Evolutionary conservation across 2,329 filamentous ascomycete species (phyloP).

Genomic region (Ploettnerulaceae sp.): DNA sequence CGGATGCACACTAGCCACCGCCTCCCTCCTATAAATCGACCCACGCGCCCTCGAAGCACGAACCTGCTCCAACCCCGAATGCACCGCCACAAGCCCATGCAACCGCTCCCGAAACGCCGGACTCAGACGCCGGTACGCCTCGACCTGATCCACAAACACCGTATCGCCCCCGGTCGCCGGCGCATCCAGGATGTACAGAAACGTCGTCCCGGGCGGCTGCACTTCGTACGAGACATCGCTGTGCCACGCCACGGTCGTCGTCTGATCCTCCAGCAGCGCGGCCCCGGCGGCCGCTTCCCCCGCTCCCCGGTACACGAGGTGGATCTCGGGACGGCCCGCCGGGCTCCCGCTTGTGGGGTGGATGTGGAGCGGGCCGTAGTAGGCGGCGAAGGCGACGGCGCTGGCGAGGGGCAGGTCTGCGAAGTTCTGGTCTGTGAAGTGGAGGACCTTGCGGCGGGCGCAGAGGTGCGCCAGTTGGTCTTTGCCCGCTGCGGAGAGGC

Average conservation of each 20-base stretch:
- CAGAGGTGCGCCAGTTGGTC: slow-evolving; percentile 71
- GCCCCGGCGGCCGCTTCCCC: slow-evolving; percentile 49
- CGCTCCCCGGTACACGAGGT: slow-evolving; percentile 71
- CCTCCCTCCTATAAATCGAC: slow-evolving; percentile 69
- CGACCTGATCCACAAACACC: slow-evolving; percentile 69
- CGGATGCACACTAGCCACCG: slow-evolving; percentile 67
- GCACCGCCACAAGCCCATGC: slow-evolving; percentile 71
- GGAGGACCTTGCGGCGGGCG: slow-evolving; percentile 69
- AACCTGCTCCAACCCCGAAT: slow-evolving; percentile 76
- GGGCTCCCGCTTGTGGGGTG: slow-evolving; percentile 72
- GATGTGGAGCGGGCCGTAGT: slow-evolving; percentile 76
- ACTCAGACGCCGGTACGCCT: slow-evolving; percentile 74
- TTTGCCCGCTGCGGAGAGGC: slow-evolving; percentile 62
- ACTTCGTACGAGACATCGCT: slow-evolving; percentile 80
- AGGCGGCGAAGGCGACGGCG: slow-evolving; percentile 63
- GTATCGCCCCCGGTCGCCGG: slow-evolving; percentile 78
- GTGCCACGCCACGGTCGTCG: slow-evolving; percentile 80
- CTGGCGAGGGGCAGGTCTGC: slow-evolving; percentile 62
- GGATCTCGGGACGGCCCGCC: slow-evolving; percentile 65
- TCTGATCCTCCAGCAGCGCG: slow-evolving; percentile 60
- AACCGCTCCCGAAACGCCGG: slow-evolving; percentile 59
- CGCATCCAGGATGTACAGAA: slow-evolving; percentile 78
- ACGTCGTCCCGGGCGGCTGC: slow-evolving; percentile 82
- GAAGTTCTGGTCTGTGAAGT: slow-evolving; percentile 72
- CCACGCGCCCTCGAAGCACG: slow-evolving; percentile 60